Conservation (phyloP, 495 filamentous ascomycete species). For the Aspergillus conjunctus region DNA sequence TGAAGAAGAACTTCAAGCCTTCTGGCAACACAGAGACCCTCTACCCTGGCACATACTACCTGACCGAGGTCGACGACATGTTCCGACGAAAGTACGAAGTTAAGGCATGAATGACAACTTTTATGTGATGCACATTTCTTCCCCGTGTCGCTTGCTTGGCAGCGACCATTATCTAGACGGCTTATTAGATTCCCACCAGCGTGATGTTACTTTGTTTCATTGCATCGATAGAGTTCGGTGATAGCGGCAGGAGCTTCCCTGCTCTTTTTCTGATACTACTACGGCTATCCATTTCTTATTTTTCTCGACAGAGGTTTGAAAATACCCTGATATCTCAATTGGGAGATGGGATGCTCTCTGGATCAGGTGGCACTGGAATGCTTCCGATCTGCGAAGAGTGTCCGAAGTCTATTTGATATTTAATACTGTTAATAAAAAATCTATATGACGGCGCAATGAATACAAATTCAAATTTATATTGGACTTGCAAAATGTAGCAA, state of each 20-base stretch:
- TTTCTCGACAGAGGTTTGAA: constrained; percentile 12
- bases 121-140: constrained; percentile 21
- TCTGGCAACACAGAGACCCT: constrained; percentile 75
- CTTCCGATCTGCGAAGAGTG: constrained; percentile 20
- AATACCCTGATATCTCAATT: constrained; percentile 1
- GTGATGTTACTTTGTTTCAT: constrained; percentile 33
- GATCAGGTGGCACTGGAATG: constrained; percentile 28
- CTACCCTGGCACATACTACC: constrained; percentile 81
- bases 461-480: constrained; percentile 75
- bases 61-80: constrained; percentile 89
- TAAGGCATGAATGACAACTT: constrained; percentile 66
- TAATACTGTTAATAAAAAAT: constrained; percentile 23
- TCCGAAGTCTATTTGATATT: constrained; percentile 7
- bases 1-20: constrained; percentile 88
- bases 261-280: constrained; percentile 23
- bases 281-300: constrained; percentile 3
- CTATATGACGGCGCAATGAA: constrained; percentile 2
- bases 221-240: constrained; percentile 35
- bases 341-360: constrained; percentile 17
- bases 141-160: constrained; percentile 34
- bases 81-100: constrained; percentile 86
- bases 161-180: constrained; percentile 41
- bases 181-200: constrained; percentile 44
- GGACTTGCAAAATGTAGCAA: too few relatives aligned
- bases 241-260: constrained; percentile 17